A percentile compares a stretch with the other conserved stretches of the same genome.
These are phyloP conservation scores for Eucalyptus cloeziana DNA, from an alignment of 345 rosid species.

Conservation along the genomic window DNA sequence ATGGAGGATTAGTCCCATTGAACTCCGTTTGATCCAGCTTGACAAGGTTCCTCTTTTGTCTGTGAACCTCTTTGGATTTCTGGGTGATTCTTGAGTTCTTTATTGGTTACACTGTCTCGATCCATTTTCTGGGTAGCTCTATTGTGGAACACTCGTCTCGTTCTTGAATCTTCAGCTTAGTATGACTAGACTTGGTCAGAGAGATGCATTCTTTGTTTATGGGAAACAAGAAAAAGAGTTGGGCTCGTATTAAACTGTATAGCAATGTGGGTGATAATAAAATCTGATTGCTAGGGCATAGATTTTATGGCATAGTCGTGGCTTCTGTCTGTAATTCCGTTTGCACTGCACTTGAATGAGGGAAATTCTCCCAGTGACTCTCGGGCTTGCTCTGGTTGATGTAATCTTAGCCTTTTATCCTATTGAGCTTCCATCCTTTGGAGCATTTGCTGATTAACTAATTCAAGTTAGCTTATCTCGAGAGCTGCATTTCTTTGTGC, in stretches of 20 bases:
- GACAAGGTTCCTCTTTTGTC: neutral
- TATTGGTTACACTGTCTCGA: neutral
- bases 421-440: neutral
- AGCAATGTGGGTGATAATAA: neutral
- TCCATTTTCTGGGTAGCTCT: neutral
- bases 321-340: neutral
- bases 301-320: neutral
- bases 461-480: neutral
- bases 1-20: neutral
- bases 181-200: neutral
- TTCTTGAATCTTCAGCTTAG: neutral
- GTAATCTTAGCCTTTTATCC: neutral
- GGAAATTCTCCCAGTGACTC: neutral
- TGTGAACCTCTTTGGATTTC: neutral
- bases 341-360: neutral
- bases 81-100: neutral
- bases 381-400: neutral
- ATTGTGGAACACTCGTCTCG: neutral
- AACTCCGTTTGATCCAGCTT: neutral
- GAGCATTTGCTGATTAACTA: neutral
- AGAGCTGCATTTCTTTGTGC: neutral
- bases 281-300: neutral
- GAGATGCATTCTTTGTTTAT: neutral
- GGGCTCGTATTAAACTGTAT: neutral
- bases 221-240: neutral